These are phyloP conservation scores for Barnettozyma botsteinii DNA, from an alignment of 805 yeast species.

Conservation along the genomic window DNA sequence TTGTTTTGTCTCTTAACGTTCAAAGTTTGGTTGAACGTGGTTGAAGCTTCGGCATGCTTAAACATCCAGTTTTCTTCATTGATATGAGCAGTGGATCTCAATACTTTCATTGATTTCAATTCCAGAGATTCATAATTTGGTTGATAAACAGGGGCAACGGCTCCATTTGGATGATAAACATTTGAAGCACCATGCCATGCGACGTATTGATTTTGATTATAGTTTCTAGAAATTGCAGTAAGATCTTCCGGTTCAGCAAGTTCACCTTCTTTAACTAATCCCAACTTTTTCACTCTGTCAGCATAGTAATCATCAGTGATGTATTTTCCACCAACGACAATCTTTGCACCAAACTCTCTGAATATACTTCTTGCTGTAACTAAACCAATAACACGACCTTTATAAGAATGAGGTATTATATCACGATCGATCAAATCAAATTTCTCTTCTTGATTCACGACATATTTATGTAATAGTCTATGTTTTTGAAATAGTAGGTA, in stretches of 20 bases:
- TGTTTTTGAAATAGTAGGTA: slow-evolving; percentile 86
- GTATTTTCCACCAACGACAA: slow-evolving; percentile 72
- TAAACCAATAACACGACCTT: slow-evolving; percentile 82
- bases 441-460: slow-evolving; percentile 72
- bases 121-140: slow-evolving; percentile 19
- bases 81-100: slow-evolving; percentile 22
- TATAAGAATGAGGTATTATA: slow-evolving; percentile 81
- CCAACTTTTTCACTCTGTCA: slow-evolving; percentile 38
- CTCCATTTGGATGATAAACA: slow-evolving; percentile 31
- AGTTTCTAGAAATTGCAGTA: slow-evolving; percentile 37
- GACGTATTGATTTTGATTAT: slow-evolving; percentile 44
- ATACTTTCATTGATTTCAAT: slow-evolving; percentile 20
- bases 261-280: slow-evolving; percentile 67
- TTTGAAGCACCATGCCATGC: slow-evolving; percentile 46
- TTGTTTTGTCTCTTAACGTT: slow-evolving; percentile 47
- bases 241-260: slow-evolving; percentile 61
- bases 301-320: slow-evolving; percentile 88
- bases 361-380: slow-evolving; percentile 88
- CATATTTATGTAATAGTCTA: slow-evolving; percentile 63
- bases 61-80: slow-evolving; percentile 78
- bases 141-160: slow-evolving; percentile 7
- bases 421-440: slow-evolving; percentile 75
- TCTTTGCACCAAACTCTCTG: slow-evolving; percentile 87
- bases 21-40: slow-evolving; percentile 62
- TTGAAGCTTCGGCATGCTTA: slow-evolving; percentile 75